Base-by-base conservation (phyloP, 164 flowering plant species). In the Protea cynaroides region DNA sequence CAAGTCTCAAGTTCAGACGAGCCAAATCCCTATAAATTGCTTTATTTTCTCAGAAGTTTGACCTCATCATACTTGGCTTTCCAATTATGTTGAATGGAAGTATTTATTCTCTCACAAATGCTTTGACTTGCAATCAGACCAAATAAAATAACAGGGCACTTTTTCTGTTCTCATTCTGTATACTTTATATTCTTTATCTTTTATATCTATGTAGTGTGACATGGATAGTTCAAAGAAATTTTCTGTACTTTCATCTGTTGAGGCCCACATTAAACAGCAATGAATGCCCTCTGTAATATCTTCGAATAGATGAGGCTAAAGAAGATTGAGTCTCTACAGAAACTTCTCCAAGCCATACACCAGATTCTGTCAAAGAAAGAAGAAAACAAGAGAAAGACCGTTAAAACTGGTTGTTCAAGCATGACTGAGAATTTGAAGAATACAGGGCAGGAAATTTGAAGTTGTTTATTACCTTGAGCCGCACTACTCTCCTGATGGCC, bases 401-500 rank as follows among this genome's bases (percentile, higher is more conserved):
- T 29, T 29, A 29, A 4, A 25, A n/a, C 4, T 22, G 22, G 34
- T 10, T 55, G 29, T 25, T 29, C 59, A 14, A 52, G 52, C 44
- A 43, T 38, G 17, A 21, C 25, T 43, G 22, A 29, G 34, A 5
- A 29, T 2, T 29, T 29, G 34, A 29, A 29, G 23, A 23, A 1
- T 22, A 22, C 15, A 18, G 18, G 25, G 29, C 6, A 25, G 46
- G 46, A 40, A 40, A 40, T 40, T 8, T 40, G 10, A 40, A 40
- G 34, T 8, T 40, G 8, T 59, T 49, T 22, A 23, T 68, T 83
- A 89, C 93, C 96, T 89, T 88, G 40, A 89, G 85, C 50, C 89
- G 89, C 61, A 89, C 84, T 9, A 85, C 90, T 73, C 80, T 88
- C 76, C 98, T 79, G 40, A 89, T 89, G 47, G 95, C 95, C 60